Base-by-base conservation (phyloP, 148 eudicot species). In the Diospyros kaki region DNA sequence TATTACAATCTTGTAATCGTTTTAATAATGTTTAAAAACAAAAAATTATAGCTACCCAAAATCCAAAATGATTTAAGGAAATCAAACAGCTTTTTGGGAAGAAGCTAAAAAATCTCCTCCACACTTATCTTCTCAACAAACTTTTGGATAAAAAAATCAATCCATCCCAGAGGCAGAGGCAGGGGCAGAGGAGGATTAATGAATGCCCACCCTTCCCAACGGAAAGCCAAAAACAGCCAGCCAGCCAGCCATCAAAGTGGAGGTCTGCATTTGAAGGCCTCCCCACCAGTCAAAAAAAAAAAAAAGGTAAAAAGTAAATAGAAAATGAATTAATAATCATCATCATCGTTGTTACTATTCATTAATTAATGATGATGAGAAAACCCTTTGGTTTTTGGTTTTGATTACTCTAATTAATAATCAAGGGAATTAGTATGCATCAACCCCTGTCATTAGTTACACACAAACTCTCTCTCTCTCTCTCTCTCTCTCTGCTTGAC, bases 51-150 rank as follows among this genome's bases (percentile, higher is more conserved):
- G 28, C 28, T 28, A 48, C 52, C 8, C 52, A 0, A 48, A 48
- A 48, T 28, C 28, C 9, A 44, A 73, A 46, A 12, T 17, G 3
- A 61, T 28, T 62, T 11, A 59, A n/a, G 55, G 55, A 53, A 76
- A 17, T 68, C 41, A 59, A 74, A 58, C 15, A 2, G 52, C 69
- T 51, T 77, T 77, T 72, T 72, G 39, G 68, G 71, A 71, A 66
- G 71, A 75, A 60, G 54, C 69, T 42, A 54, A 9, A 72, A 58
- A 72, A 72, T 72, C 53, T 66, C 74, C 64, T 63, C 77, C 77
- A 64, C 77, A 41, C 66, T 64, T 51, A 13, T 60, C 61, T 14
- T 68, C 72, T 67, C 69, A 52, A 54, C n/a, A 1, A 48, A 48
- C 52, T 40, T 11, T 53, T 18, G 61, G 66, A 66, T 53, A 45